These are phyloP conservation scores for Ustilago crameri DNA, from an alignment of 1,284 basidiomycete species.

Conservation along the genomic window DNA sequence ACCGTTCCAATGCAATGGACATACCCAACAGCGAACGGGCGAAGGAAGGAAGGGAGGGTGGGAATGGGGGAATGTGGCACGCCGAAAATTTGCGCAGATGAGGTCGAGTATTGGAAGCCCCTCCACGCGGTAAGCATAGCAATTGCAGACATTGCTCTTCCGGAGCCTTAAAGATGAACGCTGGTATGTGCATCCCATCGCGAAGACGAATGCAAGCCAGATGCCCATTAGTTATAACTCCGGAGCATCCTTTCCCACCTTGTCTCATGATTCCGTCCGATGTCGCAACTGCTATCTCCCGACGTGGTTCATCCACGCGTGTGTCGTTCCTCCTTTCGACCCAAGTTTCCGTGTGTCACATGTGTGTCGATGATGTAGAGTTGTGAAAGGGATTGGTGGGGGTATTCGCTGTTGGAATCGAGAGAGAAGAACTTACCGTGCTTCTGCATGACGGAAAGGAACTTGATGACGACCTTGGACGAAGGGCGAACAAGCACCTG, in stretches of 20 bases:
- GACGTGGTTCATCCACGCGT: background rate
- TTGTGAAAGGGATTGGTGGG: background rate
- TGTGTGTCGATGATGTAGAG: background rate
- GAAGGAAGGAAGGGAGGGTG: background rate
- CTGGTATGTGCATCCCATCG: constrained; percentile 25
- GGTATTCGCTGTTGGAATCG: background rate
- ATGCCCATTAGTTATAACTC: constrained; percentile 68
- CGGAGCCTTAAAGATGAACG: constrained; percentile 68
- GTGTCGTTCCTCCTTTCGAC: background rate
- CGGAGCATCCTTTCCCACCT: constrained; percentile 23
- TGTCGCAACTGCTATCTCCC: background rate
- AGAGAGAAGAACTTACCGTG: constrained; percentile 63
- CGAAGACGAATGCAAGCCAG: constrained; percentile 29
- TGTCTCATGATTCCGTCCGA: background rate
- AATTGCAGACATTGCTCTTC: constrained; percentile 57
- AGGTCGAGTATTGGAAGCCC: constrained; percentile 11
- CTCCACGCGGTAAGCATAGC: constrained; percentile 55
- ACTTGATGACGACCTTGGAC: constrained; percentile 69
- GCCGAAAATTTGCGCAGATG: constrained; percentile 53
- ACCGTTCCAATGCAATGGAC: background rate
- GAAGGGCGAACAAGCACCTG: constrained; percentile 68
- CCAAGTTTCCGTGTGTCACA: background rate
- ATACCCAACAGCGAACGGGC: background rate
- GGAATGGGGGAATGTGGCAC: constrained; percentile 40
- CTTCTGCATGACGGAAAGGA: constrained; percentile 68